Base-by-base conservation (phyloP, 2,329 filamentous ascomycete genomes). In the Cryoendolithus antarcticus region DNA sequence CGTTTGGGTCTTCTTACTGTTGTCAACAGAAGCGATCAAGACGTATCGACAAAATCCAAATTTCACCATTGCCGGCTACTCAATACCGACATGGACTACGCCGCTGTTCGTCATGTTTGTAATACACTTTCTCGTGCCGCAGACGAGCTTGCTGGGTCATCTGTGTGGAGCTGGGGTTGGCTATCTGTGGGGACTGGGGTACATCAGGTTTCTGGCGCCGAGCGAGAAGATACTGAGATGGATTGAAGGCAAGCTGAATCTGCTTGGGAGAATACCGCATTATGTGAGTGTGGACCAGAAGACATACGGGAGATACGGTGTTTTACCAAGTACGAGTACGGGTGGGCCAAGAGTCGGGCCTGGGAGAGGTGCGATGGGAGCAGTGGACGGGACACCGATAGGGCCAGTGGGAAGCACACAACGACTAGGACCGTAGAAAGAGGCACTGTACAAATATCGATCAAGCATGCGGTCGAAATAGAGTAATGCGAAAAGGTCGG, bases 261-360 rank as follows among this genome's bases (percentile, higher is more conserved):
- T 96, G 7, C 69, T 94, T 13, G 83, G 78, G 12, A 72, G 86
- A 43, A 64, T 96, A 19, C 89, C 89, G 33, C 85, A 93, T 62
- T 96, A 94, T 54, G 82, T 96, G 35, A 93, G 84, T 41, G 80
- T 95, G 10, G 89, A 96, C 55, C 88, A 94, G 62, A 95, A 94
- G 70, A 94, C 85, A 4, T 94, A 89, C 54, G 89, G 89, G 6
- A 74, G 89, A 38, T 95, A 93, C 53, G 89, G 89, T 2, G 82
- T 95, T 9, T 66, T 96, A 41, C 89, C 88, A 2, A 56, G 47
- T 35, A 58, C 52, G 19, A 48, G 40, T 15, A 39, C 11, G 19
- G 44, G 37, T 32, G 39, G 35, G 27, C 41, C 37, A 30, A 41
- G 43, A 24, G 45, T 48, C 30, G 48, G 48, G 30, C 48, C 51